Evolutionary conservation across 768 basidiomycete genomes (phyloP).

Genomic region (Floccularia luteovirens): DNA sequence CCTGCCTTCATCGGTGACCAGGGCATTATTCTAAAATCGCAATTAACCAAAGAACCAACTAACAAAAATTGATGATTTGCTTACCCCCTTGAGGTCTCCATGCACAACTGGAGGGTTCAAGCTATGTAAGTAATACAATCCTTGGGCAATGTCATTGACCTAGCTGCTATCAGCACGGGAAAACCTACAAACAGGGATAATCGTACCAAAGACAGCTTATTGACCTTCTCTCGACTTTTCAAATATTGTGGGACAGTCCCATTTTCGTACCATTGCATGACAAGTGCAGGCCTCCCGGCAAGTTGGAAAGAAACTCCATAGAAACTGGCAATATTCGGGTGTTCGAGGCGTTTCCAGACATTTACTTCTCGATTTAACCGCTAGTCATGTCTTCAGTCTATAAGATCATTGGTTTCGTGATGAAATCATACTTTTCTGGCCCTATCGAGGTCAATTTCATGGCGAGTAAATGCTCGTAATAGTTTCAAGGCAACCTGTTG

Average conservation of each 20-base stretch:
- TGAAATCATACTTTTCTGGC: slow-evolving; percentile 15
- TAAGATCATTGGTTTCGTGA: not conserved
- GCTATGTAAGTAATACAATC: slow-evolving; percentile 29
- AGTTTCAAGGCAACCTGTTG: slow-evolving; percentile 17
- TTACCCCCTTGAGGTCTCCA: slow-evolving; percentile 35
- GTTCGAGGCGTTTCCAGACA: slow-evolving; percentile 30
- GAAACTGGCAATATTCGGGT: slow-evolving; percentile 32
- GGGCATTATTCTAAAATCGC: slow-evolving; percentile 23
- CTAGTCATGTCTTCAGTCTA: slow-evolving; percentile 11
- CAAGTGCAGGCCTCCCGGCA: slow-evolving; percentile 24
- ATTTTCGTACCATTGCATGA: slow-evolving; percentile 31
- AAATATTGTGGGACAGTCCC: slow-evolving; percentile 17
- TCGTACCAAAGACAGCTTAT: slow-evolving; percentile 12
- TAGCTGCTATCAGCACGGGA: slow-evolving; percentile 8
- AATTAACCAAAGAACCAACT: not conserved
- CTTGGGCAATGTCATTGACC: slow-evolving; percentile 28
- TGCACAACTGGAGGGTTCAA: slow-evolving; percentile 30
- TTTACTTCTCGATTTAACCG: slow-evolving; percentile 31
- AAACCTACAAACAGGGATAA: not conserved
- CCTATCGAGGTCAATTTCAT: slow-evolving; percentile 9
- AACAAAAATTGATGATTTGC: slow-evolving; percentile 5
- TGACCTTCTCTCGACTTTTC: slow-evolving; percentile 6
- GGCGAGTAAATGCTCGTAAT: slow-evolving; percentile 13
- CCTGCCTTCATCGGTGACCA: slow-evolving; percentile 22
- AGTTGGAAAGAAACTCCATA: slow-evolving; percentile 29